Evolutionary conservation across 345 rosid genomes (phyloP).

Genomic region (Aquilaria malaccensis): DNA sequence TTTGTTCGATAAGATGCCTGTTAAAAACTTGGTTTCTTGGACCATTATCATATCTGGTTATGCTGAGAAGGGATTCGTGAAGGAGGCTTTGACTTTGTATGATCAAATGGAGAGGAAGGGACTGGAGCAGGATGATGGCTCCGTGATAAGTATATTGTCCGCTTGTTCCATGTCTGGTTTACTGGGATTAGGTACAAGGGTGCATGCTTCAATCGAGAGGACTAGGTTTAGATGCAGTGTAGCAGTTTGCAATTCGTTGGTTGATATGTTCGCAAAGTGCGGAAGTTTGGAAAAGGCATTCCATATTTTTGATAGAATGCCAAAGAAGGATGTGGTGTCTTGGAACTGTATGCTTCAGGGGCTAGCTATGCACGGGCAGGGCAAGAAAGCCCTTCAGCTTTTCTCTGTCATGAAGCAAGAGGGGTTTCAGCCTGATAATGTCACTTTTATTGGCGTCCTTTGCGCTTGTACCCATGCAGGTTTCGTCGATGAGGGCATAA

Average conservation of each 20-base stretch:
- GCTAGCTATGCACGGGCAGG: conserved; percentile 73
- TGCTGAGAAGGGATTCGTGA: conserved; percentile 58
- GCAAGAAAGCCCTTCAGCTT: conserved; percentile 56
- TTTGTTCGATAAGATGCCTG: conserved; percentile 78
- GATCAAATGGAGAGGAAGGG: conserved; percentile 54
- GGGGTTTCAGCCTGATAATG: conserved; percentile 60
- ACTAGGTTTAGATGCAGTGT: conserved; percentile 31
- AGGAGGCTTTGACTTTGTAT: conserved; percentile 49
- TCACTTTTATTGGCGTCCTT: conserved; percentile 58
- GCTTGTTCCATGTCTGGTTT: conserved; percentile 84
- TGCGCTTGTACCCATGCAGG: conserved; percentile 89
- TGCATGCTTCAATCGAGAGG: conserved; percentile 44
- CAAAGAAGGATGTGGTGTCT: conserved; percentile 55
- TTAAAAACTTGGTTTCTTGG: conserved; percentile 74
- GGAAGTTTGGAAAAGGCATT: conserved; percentile 57
- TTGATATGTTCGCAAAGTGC: conserved; percentile 85
- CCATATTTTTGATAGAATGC: conserved; percentile 48
- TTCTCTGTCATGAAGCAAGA: conserved; percentile 63
- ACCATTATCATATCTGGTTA: conserved; percentile 77
- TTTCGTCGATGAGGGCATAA: conserved; percentile 59
- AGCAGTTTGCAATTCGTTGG: conserved; percentile 58
- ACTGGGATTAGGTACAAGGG: conserved; percentile 59
- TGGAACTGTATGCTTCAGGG: conserved; percentile 92
- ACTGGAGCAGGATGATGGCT: conserved; percentile 47
- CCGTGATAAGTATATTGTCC: conserved; percentile 65